A percentile compares a stretch with the other conserved stretches of the same genome.
Conservation (phyloP, 2,329 filamentous ascomycete species). For the Fusarium camptoceras region DNA sequence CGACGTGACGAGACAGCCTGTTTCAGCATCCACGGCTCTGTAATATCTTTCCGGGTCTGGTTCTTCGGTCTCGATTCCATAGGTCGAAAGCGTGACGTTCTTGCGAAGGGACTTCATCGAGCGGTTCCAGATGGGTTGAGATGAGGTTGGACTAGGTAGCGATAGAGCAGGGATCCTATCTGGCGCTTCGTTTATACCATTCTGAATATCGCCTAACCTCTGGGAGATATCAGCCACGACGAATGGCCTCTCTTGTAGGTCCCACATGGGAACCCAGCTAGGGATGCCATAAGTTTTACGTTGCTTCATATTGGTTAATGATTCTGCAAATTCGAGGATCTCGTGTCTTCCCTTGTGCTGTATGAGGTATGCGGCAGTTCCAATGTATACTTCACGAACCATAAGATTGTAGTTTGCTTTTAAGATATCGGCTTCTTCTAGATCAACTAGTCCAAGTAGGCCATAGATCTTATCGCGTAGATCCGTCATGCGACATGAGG, state of each 20-base stretch:
- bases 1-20: constrained; percentile 16
- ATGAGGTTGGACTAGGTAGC: not conserved
- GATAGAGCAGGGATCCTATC: not conserved
- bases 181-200: not conserved
- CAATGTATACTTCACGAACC: constrained; percentile 32
- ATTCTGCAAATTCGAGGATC: constrained; percentile 10
- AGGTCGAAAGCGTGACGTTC: not conserved
- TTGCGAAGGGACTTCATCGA: not conserved
- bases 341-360: not conserved
- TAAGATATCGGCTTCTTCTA: not conserved
- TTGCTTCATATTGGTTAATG: not conserved
- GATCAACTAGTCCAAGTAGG: constrained; percentile 17
- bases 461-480: constrained; percentile 30
- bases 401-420: constrained; percentile 23
- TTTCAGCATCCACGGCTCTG: constrained; percentile 6
- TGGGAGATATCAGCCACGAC: not conserved
- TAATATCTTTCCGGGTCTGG: not conserved
- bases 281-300: constrained; percentile 25
- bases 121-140: not conserved
- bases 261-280: constrained; percentile 29
- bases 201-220: constrained; percentile 2
- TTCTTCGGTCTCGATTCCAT: not conserved
- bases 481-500: constrained; percentile 13
- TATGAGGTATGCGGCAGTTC: constrained; percentile 22
- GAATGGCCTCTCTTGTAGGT: constrained; percentile 10